A percentile compares a stretch with the other conserved stretches of the same genome.
phyloP scores from a whole-genome alignment of 305 asterid species.

The Solanum aculeatissimum region DNA sequence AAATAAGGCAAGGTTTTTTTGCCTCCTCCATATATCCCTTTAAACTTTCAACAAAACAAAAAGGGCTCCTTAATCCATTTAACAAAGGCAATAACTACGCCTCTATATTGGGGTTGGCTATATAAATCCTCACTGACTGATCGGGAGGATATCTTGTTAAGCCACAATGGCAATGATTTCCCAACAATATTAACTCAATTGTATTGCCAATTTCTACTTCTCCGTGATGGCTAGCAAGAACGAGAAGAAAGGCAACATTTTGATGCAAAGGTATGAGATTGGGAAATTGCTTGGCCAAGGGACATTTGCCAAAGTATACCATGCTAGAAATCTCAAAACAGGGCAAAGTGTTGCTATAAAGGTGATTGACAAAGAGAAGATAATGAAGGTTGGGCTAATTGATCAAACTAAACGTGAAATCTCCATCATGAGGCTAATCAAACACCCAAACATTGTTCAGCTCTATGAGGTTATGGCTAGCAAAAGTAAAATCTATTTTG shows the following conservation, averaged over 20 bases:
- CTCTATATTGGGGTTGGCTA: neutral
- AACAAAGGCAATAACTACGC: neutral
- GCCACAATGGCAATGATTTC: neutral
- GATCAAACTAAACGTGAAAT: conserved; percentile 46
- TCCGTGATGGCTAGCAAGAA: neutral
- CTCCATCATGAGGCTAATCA: conserved; percentile 33
- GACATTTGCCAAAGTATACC: conserved; percentile 38
- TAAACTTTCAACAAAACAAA: neutral
- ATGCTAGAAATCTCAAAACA: conserved; percentile 23
- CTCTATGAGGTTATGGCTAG: conserved; percentile 46
- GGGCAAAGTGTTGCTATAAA: conserved; percentile 32
- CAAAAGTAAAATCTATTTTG: conserved; percentile 39
- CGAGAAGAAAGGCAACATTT: conserved; percentile 22
- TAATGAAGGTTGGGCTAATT: conserved; percentile 26
- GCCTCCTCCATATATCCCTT: neutral
- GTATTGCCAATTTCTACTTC: neutral
- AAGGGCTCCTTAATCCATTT: neutral
- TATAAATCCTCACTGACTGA: neutral
- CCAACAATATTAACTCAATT: neutral
- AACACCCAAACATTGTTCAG: conserved; percentile 35
- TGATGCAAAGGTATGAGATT: conserved; percentile 33
- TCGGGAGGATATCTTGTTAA: neutral
- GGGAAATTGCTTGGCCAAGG: conserved; percentile 44
- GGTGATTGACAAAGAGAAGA: conserved; percentile 33
- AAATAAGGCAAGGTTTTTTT: neutral